Evolutionary conservation across 768 basidiomycete species (phyloP).

Genomic region (Trametes cingulata): DNA sequence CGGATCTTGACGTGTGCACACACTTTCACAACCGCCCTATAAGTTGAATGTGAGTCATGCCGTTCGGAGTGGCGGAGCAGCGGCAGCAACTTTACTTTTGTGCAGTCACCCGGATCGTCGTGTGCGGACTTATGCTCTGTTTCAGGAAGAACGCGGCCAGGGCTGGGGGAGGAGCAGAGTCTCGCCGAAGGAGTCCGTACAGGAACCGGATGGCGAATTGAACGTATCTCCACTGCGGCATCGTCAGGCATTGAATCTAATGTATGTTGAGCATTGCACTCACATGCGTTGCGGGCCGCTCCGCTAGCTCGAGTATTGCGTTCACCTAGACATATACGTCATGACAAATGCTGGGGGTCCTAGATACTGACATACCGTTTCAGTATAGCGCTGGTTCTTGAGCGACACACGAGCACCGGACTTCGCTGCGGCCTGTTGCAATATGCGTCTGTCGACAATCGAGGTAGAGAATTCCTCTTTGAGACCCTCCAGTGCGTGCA

Average conservation of each 20-base stretch:
- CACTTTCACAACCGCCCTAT: conserved; percentile 67
- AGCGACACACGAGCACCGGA: conserved; percentile 41
- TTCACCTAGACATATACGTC: conserved; percentile 44
- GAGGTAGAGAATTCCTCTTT: conserved; percentile 49
- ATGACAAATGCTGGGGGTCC: neutral
- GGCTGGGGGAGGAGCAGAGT: conserved; percentile 51
- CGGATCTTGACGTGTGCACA: conserved; percentile 73
- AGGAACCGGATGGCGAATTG: conserved; percentile 70
- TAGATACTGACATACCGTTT: conserved; percentile 43
- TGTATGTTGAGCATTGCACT: conserved; percentile 28
- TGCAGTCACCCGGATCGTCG: conserved; percentile 60
- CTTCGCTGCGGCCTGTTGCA: conserved; percentile 47
- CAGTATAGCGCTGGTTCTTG: conserved; percentile 47
- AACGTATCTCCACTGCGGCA: conserved; percentile 76
- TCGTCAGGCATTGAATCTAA: neutral
- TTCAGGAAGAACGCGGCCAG: conserved; percentile 64
- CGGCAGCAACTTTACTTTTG: conserved; percentile 54
- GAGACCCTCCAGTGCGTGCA: conserved; percentile 49
- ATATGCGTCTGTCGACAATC: conserved; percentile 44
- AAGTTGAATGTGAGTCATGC: conserved; percentile 1
- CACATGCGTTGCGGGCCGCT: conserved; percentile 70
- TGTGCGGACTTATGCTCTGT: conserved; percentile 70
- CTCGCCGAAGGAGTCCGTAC: conserved; percentile 61
- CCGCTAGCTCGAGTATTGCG: conserved; percentile 61
- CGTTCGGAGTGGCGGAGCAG: neutral